Conservation (phyloP, 73 alveolate genomes). For the Tetrahymena thermophila region DNA sequence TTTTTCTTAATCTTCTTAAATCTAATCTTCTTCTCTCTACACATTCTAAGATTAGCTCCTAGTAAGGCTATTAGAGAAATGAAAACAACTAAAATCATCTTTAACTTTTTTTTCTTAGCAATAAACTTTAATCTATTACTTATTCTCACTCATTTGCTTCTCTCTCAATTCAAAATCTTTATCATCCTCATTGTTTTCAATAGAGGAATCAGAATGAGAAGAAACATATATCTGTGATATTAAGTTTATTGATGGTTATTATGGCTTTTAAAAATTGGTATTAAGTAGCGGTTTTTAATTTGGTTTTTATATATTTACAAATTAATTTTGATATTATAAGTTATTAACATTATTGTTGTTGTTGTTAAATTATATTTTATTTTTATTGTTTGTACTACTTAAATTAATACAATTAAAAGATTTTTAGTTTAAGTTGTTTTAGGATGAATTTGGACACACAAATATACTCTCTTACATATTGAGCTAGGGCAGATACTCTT, state of each 20-base stretch:
- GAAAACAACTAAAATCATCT: not conserved
- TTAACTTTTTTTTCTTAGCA: not conserved
- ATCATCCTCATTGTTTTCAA: not conserved
- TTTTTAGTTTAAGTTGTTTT: not conserved
- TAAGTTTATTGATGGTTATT: not conserved
- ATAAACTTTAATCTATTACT: not conserved
- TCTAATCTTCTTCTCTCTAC: not conserved
- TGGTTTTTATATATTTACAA: too few relatives aligned
- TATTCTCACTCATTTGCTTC: not conserved
- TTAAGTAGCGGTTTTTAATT: not conserved
- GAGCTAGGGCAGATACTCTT: not conserved
- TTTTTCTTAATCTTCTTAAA: not conserved
- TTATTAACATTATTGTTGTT: too few relatives aligned
- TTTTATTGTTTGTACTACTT: not conserved
- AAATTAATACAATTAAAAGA: not conserved
- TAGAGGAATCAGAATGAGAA: not conserved
- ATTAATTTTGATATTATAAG: not conserved
- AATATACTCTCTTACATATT: not conserved
- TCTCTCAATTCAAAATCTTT: not conserved
- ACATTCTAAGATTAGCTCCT: not conserved
- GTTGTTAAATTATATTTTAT: not conserved
- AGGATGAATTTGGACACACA: not conserved
- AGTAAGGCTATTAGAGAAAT: not conserved
- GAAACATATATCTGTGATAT: not conserved
- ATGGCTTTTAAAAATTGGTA: not conserved